Percentiles rank a stretch among this genome's conserved stretches.
These are phyloP conservation scores for Aspergillus tanneri DNA, from an alignment of 2,329 filamentous ascomycete species.

Conservation along the genomic window DNA sequence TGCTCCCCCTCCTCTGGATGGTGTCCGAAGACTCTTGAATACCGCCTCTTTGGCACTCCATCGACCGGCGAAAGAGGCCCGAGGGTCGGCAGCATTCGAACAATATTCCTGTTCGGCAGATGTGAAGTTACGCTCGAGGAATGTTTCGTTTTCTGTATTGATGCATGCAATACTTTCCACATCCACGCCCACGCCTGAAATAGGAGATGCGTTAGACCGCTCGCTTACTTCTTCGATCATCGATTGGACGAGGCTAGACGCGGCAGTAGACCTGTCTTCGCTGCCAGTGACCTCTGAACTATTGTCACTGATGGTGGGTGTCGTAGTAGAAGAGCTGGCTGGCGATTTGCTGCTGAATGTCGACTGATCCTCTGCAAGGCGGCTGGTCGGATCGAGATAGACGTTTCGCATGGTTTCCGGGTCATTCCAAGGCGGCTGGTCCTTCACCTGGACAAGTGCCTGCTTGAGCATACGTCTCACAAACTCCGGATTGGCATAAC, in stretches of 20 bases:
- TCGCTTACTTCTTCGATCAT: slow-evolving; percentile 9
- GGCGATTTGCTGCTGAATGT: not conserved
- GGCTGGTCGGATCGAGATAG: slow-evolving; percentile 17
- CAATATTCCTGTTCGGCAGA: slow-evolving; percentile 80
- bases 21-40: slow-evolving; percentile 19
- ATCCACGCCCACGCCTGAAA: slow-evolving; percentile 15
- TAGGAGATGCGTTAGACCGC: not conserved
- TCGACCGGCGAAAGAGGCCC: slow-evolving; percentile 64
- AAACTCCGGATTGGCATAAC: slow-evolving; percentile 10
- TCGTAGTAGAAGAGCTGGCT: too few species aligned
- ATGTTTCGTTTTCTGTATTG: slow-evolving; percentile 89
- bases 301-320: too few species aligned
- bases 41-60: slow-evolving; percentile 86
- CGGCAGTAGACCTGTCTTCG: not conserved
- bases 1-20: slow-evolving; percentile 12
- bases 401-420: slow-evolving; percentile 12
- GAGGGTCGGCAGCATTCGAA: slow-evolving; percentile 70
- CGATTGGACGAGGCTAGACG: slow-evolving; percentile 8
- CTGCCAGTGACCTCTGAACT: not conserved
- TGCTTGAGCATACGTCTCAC: slow-evolving; percentile 15
- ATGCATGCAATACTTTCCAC: slow-evolving; percentile 75
- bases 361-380: slow-evolving; percentile 6
- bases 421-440: slow-evolving; percentile 16
- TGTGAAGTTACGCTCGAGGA: slow-evolving; percentile 93
- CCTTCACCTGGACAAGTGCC: slow-evolving; percentile 19